Evolutionary conservation across 2,329 filamentous ascomycete genomes (phyloP).

Genomic region (Corinectria fuckeliana): DNA sequence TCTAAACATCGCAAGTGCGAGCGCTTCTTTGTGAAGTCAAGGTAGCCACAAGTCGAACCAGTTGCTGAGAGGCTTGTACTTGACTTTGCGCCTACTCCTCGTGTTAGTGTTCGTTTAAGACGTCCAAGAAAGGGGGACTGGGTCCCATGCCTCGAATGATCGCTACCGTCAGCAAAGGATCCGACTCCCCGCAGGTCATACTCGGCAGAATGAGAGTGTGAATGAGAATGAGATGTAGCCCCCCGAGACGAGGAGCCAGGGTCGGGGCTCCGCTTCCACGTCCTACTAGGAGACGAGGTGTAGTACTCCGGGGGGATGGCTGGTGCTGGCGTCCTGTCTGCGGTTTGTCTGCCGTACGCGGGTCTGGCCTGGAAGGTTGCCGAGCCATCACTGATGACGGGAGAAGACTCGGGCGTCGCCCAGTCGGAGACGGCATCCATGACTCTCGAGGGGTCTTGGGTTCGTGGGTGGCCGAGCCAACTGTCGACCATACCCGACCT

Average conservation of each 20-base stretch:
- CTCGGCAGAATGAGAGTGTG: slow-evolving; percentile 8
- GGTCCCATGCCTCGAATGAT: slow-evolving; percentile 11
- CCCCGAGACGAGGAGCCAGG: slow-evolving; percentile 24
- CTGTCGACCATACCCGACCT: slow-evolving; percentile 32
- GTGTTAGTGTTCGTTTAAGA: neutral
- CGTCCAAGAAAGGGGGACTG: neutral
- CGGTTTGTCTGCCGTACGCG: slow-evolving; percentile 17
- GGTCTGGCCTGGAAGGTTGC: slow-evolving; percentile 26
- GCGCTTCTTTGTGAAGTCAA: slow-evolving; percentile 16
- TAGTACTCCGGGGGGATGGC: slow-evolving; percentile 21
- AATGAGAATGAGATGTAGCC: slow-evolving; percentile 14
- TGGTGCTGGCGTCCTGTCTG: slow-evolving; percentile 22
- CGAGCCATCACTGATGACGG: slow-evolving; percentile 35
- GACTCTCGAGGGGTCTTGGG: slow-evolving; percentile 23
- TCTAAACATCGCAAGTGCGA: neutral
- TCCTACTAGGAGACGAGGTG: slow-evolving; percentile 18
- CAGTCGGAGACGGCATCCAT: slow-evolving; percentile 32
- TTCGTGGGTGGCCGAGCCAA: slow-evolving; percentile 35
- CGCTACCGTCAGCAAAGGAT: slow-evolving; percentile 25
- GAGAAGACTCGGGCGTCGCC: slow-evolving; percentile 35
- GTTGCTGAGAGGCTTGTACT: slow-evolving; percentile 39
- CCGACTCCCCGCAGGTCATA: slow-evolving; percentile 35
- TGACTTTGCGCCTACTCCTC: slow-evolving; percentile 27
- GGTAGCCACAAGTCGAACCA: slow-evolving; percentile 39
- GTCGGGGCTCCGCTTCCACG: slow-evolving; percentile 3